A percentile compares a stretch with the other conserved stretches of the same genome.
Conservation (phyloP, 768 basidiomycete species). For the Collybia sp. region DNA sequence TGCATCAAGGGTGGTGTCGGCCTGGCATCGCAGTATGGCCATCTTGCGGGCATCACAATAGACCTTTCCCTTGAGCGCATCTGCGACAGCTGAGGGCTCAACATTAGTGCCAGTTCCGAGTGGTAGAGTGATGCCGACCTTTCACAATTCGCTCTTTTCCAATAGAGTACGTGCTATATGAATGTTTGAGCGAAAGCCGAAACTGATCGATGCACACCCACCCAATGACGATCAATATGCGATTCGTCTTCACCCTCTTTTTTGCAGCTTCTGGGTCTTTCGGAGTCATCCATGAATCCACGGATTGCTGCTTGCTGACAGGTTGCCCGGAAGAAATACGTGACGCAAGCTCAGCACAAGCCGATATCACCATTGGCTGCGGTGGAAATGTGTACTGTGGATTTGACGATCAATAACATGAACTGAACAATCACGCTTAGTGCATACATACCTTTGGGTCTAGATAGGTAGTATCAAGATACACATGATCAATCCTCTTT, state of each 20-base stretch:
- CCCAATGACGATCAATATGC: slow-evolving; percentile 68
- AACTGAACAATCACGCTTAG: background rate
- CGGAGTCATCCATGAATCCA: slow-evolving; percentile 49
- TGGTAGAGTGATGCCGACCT: slow-evolving; percentile 39
- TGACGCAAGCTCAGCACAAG: slow-evolving; percentile 81
- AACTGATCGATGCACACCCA: slow-evolving; percentile 21
- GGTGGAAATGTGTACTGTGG: slow-evolving; percentile 88
- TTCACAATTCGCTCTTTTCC: slow-evolving; percentile 98
- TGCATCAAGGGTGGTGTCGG: slow-evolving; percentile 75
- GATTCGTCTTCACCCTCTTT: slow-evolving; percentile 26
- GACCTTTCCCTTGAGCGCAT: slow-evolving; percentile 74
- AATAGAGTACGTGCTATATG: slow-evolving; percentile 84
- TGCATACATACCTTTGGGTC: slow-evolving; percentile 74
- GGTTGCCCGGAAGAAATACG: slow-evolving; percentile 43
- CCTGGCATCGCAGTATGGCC: slow-evolving; percentile 78
- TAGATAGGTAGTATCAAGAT: slow-evolving; percentile 95
- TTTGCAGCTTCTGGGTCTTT: slow-evolving; percentile 25
- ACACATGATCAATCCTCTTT: slow-evolving; percentile 81
- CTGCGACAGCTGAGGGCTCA: slow-evolving; percentile 64
- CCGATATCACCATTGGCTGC: slow-evolving; percentile 89
- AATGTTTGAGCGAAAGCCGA: background rate
- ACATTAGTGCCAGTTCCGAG: slow-evolving; percentile 1
- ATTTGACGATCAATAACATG: background rate
- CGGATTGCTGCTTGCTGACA: slow-evolving; percentile 26
- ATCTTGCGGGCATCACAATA: slow-evolving; percentile 88